A percentile compares a stretch with the other conserved stretches of the same genome.
These are phyloP conservation scores for Penicillium corylophilum DNA, from an alignment of 2,329 filamentous ascomycete species.

Conservation along the genomic window DNA sequence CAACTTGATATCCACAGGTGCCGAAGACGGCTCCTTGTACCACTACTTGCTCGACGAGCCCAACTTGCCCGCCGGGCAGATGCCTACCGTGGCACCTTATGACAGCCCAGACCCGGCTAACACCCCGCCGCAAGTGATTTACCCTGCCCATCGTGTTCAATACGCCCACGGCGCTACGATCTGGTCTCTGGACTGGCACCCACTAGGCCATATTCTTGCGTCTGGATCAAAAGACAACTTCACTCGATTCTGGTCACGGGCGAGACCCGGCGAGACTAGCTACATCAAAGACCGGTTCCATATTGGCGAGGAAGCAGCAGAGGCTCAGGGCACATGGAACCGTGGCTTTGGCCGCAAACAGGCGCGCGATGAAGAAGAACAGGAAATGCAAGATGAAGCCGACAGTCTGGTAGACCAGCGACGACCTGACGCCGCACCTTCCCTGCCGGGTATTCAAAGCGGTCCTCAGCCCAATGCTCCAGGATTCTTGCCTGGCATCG, in stretches of 20 bases:
- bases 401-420: constrained; percentile 91
- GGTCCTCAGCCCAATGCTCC: constrained; percentile 55
- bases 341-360: constrained; percentile 74
- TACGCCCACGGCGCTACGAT: constrained; percentile 93
- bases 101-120: constrained; percentile 77
- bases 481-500: constrained; percentile 49
- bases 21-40: constrained; percentile 82
- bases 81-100: constrained; percentile 75
- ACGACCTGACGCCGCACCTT: constrained; percentile 61
- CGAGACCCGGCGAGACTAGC: constrained; percentile 81
- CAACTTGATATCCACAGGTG: constrained; percentile 84
- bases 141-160: constrained; percentile 81
- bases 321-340: constrained; percentile 93
- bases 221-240: constrained; percentile 96
- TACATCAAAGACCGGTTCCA: constrained; percentile 90
- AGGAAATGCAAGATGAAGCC: constrained; percentile 88
- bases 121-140: constrained; percentile 83
- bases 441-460: constrained; percentile 54
- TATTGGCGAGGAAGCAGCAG: constrained; percentile 88
- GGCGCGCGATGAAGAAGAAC: constrained; percentile 87
- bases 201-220: constrained; percentile 88
- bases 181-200: constrained; percentile 98
- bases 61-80: constrained; percentile 73
- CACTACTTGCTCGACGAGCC: constrained; percentile 97
- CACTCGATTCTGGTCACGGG: constrained; percentile 93